phyloP scores from a whole-genome alignment of 352 stramenopile genomes.

The Phytophthora parvispora region DNA sequence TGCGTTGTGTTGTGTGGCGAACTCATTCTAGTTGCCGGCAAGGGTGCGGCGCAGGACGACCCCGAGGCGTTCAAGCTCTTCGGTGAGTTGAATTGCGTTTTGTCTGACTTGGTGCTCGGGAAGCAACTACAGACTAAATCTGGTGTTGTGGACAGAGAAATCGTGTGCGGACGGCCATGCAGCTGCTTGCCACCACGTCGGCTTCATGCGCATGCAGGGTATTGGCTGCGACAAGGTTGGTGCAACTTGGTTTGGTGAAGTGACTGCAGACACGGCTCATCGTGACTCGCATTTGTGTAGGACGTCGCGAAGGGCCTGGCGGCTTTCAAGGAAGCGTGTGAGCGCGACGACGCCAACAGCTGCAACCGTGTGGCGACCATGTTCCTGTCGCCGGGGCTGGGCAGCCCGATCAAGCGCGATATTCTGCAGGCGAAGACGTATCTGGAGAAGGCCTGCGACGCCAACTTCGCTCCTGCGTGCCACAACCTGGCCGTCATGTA shows the following conservation, averaged over 20 bases:
- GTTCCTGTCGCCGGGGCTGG: slow-evolving; percentile 58
- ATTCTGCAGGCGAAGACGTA: slow-evolving; percentile 70
- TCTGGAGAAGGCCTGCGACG: slow-evolving; percentile 79
- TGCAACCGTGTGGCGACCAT: slow-evolving; percentile 87
- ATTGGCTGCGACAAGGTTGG: slow-evolving; percentile 79
- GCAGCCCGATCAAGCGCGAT: slow-evolving; percentile 60
- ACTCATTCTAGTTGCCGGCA: slow-evolving; percentile 70
- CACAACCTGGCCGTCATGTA: slow-evolving; percentile 92
- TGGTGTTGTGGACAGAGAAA: slow-evolving; percentile 63
- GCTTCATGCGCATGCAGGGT: slow-evolving; percentile 83
- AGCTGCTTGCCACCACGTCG: slow-evolving; percentile 88
- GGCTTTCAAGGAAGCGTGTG: slow-evolving; percentile 82
- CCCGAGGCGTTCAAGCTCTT: slow-evolving; percentile 76
- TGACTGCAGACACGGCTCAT: background rate
- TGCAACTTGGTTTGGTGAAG: background rate
- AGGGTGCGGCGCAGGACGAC: slow-evolving; percentile 80
- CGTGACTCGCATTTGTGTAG: slow-evolving; percentile 41
- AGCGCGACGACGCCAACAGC: slow-evolving; percentile 79
- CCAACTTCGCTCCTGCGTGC: slow-evolving; percentile 89
- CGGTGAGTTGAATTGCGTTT: slow-evolving; percentile 39
- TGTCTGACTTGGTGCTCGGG: background rate
- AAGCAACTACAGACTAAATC: background rate
- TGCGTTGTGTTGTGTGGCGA: background rate
- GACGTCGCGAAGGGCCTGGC: slow-evolving; percentile 70
- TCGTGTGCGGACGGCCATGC: slow-evolving; percentile 76